Evolutionary conservation across 306 rosid genomes (phyloP).

Genomic region (Luffa aegyptiaca): DNA sequence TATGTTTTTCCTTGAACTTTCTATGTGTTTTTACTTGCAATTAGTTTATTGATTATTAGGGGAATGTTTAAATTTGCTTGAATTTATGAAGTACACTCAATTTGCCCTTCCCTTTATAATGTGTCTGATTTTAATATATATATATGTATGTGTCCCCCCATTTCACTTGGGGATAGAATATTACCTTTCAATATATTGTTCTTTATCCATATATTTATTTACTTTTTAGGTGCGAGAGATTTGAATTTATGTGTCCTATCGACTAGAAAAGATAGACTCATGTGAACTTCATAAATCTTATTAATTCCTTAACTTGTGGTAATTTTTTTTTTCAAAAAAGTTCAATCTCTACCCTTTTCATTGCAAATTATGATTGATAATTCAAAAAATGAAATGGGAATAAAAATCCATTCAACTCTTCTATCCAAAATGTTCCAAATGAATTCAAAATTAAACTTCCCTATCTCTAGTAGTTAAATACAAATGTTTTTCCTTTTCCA

Average conservation of each 20-base stretch:
- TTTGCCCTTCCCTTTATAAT: neutral
- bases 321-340: no score
- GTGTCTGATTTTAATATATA: neutral
- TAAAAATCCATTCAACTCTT: neutral
- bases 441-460: neutral
- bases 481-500: no score
- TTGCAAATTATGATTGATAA: neutral
- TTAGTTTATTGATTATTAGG: neutral
- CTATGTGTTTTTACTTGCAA: neutral
- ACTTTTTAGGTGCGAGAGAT: no score
- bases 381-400: neutral
- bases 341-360: neutral
- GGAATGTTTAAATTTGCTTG: neutral
- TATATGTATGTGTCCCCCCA: neutral
- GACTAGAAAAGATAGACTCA: no score
- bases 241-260: neutral
- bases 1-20: neutral
- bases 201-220: neutral
- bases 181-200: neutral
- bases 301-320: no score
- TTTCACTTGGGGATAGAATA: neutral
- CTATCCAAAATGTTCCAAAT: neutral
- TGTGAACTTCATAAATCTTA: no score
- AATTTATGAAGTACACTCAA: neutral
- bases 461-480: neutral